Evolutionary conservation across 2,329 filamentous ascomycete genomes (phyloP), one percentile per base, ranked within the genome.

Genomic region (Alternaria sp.): DNA sequence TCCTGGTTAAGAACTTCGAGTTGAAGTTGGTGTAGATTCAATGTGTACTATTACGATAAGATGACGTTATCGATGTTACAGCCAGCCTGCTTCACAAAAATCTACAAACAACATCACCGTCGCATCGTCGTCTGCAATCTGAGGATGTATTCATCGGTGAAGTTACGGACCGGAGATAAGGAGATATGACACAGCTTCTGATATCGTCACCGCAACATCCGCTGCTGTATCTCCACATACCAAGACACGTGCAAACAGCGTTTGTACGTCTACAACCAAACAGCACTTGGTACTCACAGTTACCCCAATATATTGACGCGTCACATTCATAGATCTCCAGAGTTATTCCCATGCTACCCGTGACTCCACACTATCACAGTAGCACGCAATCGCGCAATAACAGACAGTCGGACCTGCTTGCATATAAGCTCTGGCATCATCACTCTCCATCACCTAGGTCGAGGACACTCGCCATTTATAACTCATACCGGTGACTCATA

Each of bases 1-100:
- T 80, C 7, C 69, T 52, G 6, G 70, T 77, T 2, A 68, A 70
- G 56, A 67, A 64, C 30, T 73, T 72, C 36, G 62, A 67, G 51
- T 32, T 69, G 36, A 57, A 67, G 26, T 19, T 32, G 3, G 36
- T 65, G 36, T 65, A 67, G 26, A 40, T 19, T 15, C 13, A 25
- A 21, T 23, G 8, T 32, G 19, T 25, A 40, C 10, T 40, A 12
- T 32, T 9, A 36, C 6, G 13, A 40, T 21, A 10, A 40, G 10
- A 6, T 36, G 23, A 25, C 10, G 7, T n/a, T 40, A n/a, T 52
- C 13, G 6, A 25, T n/a, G 2, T 12, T 25, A 36, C 13, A 25
- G 6, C n/a, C 13, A 15, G 4, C 12, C n/a, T 52, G 2, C 11
- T 15, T 40, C 19, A 10, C 15, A 13, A 10, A 15, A 11, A 12